These are phyloP conservation scores for Penicillium egyptiacum DNA, from an alignment of 495 filamentous ascomycete species.

Conservation along the genomic window DNA sequence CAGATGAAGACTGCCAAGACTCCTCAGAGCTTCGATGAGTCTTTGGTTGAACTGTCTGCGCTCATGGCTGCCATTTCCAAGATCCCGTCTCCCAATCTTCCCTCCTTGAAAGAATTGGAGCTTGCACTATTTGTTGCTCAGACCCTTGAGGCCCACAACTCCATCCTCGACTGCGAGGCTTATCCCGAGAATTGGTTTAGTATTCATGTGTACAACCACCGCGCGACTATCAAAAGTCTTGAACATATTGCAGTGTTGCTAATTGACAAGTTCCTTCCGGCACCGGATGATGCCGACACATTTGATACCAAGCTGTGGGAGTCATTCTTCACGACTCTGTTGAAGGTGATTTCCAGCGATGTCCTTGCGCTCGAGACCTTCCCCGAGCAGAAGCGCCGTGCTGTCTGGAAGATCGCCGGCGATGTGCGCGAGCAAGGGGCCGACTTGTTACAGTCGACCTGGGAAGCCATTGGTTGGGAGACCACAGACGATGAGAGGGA, in stretches of 20 bases:
- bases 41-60: conserved; percentile 83
- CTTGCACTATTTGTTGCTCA: conserved; percentile 72
- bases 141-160: conserved; percentile 74
- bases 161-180: conserved; percentile 83
- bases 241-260: conserved; percentile 79
- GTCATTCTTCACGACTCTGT: conserved; percentile 81
- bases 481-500: conserved; percentile 70
- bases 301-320: conserved; percentile 96
- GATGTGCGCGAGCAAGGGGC: conserved; percentile 93
- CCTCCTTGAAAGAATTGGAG: conserved; percentile 70
- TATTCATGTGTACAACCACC: conserved; percentile 92
- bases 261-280: conserved; percentile 73
- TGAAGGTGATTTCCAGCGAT: conserved; percentile 85
- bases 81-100: conserved; percentile 51
- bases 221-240: conserved; percentile 83
- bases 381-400: conserved; percentile 91
- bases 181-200: conserved; percentile 91
- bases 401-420: conserved; percentile 98
- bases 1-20: conserved; percentile 66
- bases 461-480: conserved; percentile 98
- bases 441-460: conserved; percentile 75
- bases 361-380: conserved; percentile 92
- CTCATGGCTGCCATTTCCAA: conserved; percentile 79
- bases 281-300: conserved; percentile 86
- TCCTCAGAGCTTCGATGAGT: conserved; percentile 75